Conservation (phyloP, 768 basidiomycete species). For the Mycena vitilis region DNA sequence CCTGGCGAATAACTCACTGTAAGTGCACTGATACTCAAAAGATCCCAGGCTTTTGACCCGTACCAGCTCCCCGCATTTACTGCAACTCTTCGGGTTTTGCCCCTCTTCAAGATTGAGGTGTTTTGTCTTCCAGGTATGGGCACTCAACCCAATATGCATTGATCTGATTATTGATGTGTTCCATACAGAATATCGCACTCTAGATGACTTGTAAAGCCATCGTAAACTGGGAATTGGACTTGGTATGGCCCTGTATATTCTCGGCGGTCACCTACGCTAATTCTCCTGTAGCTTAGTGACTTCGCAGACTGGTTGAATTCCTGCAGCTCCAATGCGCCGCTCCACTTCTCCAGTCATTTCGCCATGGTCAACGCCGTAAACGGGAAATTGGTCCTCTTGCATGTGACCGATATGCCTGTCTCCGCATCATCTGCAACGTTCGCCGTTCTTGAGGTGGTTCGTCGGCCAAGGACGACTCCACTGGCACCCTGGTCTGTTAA, state of each 20-base stretch:
- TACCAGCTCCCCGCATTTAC: background rate
- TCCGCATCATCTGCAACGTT: background rate
- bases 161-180: background rate
- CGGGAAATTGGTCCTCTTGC: background rate
- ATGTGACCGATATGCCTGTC: too few species aligned
- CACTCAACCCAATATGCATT: background rate
- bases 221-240: slow-evolving; percentile 10
- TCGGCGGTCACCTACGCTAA: background rate
- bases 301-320: background rate
- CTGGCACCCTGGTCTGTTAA: too few species aligned
- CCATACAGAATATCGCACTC: slow-evolving; percentile 6
- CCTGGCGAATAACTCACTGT: slow-evolving; percentile 18
- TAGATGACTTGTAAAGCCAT: background rate
- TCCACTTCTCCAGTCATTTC: background rate
- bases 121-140: slow-evolving; percentile 14
- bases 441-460: background rate
- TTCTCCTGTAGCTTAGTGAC: background rate
- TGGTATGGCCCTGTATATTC: background rate
- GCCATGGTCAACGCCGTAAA: background rate
- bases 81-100: slow-evolving; percentile 21
- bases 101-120: background rate
- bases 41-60: background rate
- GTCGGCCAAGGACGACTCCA: background rate
- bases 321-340: too few species aligned
- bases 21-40: background rate